These are phyloP conservation scores for Triticum timopheevii DNA, from an alignment of 176 grass and related monocot species.

Conservation along the genomic window DNA sequence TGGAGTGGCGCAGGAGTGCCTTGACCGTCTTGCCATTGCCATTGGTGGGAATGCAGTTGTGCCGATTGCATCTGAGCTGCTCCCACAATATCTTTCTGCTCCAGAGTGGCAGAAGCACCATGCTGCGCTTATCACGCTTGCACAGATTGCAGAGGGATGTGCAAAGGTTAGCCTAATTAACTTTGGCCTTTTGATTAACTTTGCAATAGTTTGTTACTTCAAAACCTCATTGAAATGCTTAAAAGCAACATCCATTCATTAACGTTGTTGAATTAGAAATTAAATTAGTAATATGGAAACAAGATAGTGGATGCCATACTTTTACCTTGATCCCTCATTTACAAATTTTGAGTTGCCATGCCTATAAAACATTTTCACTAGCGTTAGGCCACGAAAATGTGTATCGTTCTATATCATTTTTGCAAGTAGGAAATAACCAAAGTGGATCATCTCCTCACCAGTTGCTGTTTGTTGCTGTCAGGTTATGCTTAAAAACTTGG, in stretches of 20 bases:
- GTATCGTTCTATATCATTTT: background rate
- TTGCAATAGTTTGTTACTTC: background rate
- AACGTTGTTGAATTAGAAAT: background rate
- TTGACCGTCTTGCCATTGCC: conserved; percentile 86
- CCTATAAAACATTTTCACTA: background rate
- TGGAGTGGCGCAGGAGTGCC: conserved; percentile 93
- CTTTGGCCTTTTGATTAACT: background rate
- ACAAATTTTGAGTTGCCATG: conserved; percentile 9
- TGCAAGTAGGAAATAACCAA: background rate
- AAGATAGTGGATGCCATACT: background rate
- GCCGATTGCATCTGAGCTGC: conserved; percentile 83
- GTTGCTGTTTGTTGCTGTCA: conserved; percentile 32
- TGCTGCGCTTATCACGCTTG: conserved; percentile 88
- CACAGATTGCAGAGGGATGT: conserved; percentile 99
- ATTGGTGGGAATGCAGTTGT: conserved; percentile 91
- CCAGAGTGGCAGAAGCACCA: conserved; percentile 99
- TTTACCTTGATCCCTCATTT: background rate
- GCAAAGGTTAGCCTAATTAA: conserved; percentile 63
- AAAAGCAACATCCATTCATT: background rate
- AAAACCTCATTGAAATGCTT: background rate
- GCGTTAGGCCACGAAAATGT: background rate
- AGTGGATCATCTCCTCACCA: conserved; percentile 21
- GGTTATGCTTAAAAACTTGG: conserved; percentile 97
- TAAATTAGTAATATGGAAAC: background rate
- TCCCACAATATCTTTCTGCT: conserved; percentile 72